Percentiles rank a stretch among this genome's conserved stretches.
Conservation (phyloP, 2,329 filamentous ascomycete genomes). For the Phaeophleospora eucalypticola region DNA sequence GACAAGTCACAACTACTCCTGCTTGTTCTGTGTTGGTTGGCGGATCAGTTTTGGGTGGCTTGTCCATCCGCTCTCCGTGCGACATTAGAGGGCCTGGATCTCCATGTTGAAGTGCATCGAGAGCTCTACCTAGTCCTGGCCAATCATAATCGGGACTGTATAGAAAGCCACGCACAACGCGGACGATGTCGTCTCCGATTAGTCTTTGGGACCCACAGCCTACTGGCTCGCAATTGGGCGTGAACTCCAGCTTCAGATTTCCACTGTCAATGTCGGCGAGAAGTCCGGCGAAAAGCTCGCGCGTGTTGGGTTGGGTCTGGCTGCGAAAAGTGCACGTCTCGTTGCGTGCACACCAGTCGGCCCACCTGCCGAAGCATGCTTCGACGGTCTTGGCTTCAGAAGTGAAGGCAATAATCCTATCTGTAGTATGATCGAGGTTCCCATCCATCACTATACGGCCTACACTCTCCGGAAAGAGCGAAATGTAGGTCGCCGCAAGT, state of each 20-base stretch:
- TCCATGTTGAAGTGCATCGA: background rate
- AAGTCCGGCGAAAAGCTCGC: background rate
- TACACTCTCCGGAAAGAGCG: slow-evolving; percentile 41
- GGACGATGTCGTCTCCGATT: background rate
- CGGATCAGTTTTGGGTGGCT: background rate
- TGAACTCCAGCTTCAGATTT: background rate
- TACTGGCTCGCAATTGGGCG: background rate
- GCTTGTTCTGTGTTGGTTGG: background rate
- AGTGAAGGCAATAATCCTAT: background rate
- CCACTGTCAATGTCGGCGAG: background rate
- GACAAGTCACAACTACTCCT: background rate
- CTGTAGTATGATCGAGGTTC: slow-evolving; percentile 36
- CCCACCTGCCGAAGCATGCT: background rate
- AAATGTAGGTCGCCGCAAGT: slow-evolving; percentile 43
- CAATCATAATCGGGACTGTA: background rate
- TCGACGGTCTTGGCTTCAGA: background rate
- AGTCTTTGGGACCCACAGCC: background rate
- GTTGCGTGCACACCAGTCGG: background rate
- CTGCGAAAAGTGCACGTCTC: background rate
- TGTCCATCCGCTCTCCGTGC: background rate
- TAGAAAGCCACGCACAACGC: background rate
- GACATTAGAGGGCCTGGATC: background rate
- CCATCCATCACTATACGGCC: slow-evolving; percentile 36
- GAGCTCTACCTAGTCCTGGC: background rate
- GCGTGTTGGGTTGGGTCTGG: background rate